These are phyloP conservation scores for Wickerhamomyces sp. DNA, from an alignment of 1,139 yeast genomes.

Conservation along the genomic window DNA sequence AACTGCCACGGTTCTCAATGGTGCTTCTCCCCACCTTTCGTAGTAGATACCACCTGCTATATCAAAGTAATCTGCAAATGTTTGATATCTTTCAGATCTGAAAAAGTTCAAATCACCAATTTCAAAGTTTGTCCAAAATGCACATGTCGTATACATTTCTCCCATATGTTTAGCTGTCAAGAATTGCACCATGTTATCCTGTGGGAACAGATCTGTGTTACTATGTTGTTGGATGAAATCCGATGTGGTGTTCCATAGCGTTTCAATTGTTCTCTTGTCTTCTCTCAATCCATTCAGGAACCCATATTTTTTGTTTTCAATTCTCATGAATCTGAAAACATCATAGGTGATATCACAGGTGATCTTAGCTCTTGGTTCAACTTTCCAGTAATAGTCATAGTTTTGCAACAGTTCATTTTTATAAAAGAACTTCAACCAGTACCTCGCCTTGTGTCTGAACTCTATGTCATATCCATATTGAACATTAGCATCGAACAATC, in stretches of 20 bases:
- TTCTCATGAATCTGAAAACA: conserved; percentile 57
- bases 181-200: conserved; percentile 43
- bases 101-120: conserved; percentile 50
- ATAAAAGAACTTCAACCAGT: conserved; percentile 20
- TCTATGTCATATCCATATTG: conserved; percentile 56
- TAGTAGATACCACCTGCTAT: conserved; percentile 52
- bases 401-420: conserved; percentile 32
- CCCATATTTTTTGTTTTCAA: conserved; percentile 56
- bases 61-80: conserved; percentile 46
- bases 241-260: conserved; percentile 52
- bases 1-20: conserved; percentile 52
- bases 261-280: conserved; percentile 53
- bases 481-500: conserved; percentile 42
- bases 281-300: conserved; percentile 53
- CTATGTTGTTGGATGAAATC: conserved; percentile 42
- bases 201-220: conserved; percentile 31
- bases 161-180: conserved; percentile 46
- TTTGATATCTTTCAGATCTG: conserved; percentile 41
- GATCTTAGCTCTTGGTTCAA: conserved; percentile 60
- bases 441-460: conserved; percentile 56
- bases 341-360: conserved; percentile 65
- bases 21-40: conserved; percentile 63
- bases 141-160: conserved; percentile 47
- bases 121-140: conserved; percentile 59
- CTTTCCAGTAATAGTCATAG: conserved; percentile 68